Percentiles rank a stretch among this genome's conserved stretches.
Evolutionary conservation across 441 rosid genomes (phyloP).

Genomic region (Pelargonium citronellum): DNA sequence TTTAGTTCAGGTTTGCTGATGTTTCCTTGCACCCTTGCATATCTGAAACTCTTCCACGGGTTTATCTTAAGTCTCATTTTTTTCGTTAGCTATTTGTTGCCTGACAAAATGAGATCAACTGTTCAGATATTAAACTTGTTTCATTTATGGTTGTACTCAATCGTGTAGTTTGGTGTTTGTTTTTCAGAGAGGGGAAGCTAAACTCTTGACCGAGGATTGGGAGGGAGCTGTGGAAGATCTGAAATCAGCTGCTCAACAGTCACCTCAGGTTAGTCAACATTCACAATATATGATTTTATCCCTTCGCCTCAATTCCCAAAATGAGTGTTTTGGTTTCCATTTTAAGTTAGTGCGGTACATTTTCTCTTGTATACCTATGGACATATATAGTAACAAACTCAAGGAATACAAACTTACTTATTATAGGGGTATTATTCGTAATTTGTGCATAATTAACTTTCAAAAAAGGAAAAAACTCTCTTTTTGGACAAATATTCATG

Average conservation of each 20-base stretch:
- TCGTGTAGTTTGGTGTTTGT: conserved; percentile 3
- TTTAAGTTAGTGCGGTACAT: too few species aligned
- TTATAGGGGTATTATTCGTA: too few species aligned
- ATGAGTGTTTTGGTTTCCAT: too few species aligned
- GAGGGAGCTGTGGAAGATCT: conserved; percentile 95
- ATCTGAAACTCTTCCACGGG: neutral
- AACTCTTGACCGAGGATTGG: conserved; percentile 84
- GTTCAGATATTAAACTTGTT: neutral
- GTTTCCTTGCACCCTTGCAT: neutral
- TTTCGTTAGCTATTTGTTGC: neutral
- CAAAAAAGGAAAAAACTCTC: too few species aligned
- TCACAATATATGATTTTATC: neutral
- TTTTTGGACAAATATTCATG: too few species aligned
- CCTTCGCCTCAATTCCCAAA: too few species aligned
- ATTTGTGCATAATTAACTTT: too few species aligned
- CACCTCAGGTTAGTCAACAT: conserved; percentile 67
- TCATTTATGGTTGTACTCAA: conserved; percentile 1
- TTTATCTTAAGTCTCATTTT: neutral
- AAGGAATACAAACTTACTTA: too few species aligned
- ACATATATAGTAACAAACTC: too few species aligned
- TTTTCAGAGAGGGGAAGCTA: conserved; percentile 86
- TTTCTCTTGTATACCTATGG: too few species aligned
- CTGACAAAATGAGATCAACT: neutral
- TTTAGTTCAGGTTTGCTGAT: conserved; percentile 64
- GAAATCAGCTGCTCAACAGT: conserved; percentile 69